A percentile compares a stretch with the other conserved stretches of the same genome.
phyloP scores from a whole-genome alignment of 495 filamentous ascomycete genomes.

The Penicilliopsis zonata region DNA sequence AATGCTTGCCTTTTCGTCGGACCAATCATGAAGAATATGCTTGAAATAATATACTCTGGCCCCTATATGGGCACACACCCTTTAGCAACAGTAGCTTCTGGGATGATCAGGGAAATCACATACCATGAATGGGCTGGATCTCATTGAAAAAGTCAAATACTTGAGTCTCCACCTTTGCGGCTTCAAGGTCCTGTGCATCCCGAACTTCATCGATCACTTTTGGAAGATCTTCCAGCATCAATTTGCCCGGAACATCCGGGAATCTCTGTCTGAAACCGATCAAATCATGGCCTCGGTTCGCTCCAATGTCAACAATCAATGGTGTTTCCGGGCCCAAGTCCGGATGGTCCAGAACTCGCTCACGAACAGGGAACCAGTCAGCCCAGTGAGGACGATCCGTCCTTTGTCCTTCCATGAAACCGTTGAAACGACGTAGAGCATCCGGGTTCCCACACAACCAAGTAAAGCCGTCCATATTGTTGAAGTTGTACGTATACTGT shows the following conservation, averaged over 20 bases:
- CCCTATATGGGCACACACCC: slow-evolving; percentile 12
- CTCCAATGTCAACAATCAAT: slow-evolving; percentile 42
- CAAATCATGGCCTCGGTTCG: slow-evolving; percentile 35
- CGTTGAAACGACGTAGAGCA: slow-evolving; percentile 10
- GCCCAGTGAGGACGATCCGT: slow-evolving; percentile 11
- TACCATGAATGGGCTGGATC: slow-evolving; percentile 30
- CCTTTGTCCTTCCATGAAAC: slow-evolving; percentile 14
- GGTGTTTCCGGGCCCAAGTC: slow-evolving; percentile 10
- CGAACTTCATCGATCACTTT: slow-evolving; percentile 22
- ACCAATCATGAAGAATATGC: slow-evolving; percentile 36
- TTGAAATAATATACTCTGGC: slow-evolving; percentile 36
- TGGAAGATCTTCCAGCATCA: slow-evolving; percentile 34
- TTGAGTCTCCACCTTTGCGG: slow-evolving; percentile 18
- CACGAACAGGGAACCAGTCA: slow-evolving; percentile 20
- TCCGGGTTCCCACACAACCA: slow-evolving; percentile 10
- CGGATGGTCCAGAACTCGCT: slow-evolving; percentile 12
- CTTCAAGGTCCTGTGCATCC: slow-evolving; percentile 10
- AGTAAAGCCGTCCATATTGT: slow-evolving; percentile 12
- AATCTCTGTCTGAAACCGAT: slow-evolving; percentile 16
- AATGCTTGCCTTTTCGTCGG: slow-evolving; percentile 22
- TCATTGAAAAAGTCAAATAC: slow-evolving; percentile 27
- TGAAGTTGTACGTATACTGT: slow-evolving; percentile 22
- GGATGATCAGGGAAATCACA: neutral
- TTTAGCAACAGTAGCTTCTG: neutral
- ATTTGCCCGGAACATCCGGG: slow-evolving; percentile 10